Percentiles rank a stretch among this genome's conserved stretches.
phyloP scores from a whole-genome alignment of 768 basidiomycete species.

The Suillus variegatus region DNA sequence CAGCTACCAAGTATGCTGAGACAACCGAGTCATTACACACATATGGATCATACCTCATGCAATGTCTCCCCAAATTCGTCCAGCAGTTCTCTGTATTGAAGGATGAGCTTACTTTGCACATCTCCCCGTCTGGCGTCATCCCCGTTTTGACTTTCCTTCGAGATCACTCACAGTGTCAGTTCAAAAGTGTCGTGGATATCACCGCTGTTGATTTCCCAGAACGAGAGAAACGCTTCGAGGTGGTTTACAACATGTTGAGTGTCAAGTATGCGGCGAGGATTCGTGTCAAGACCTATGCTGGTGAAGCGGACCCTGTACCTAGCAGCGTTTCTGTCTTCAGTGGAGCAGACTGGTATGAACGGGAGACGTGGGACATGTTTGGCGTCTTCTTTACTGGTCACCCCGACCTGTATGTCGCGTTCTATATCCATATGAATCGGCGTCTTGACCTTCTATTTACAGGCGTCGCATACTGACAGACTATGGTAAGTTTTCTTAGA shows the following conservation, averaged over 20 bases:
- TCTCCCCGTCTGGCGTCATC: slow-evolving; percentile 76
- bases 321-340: slow-evolving; percentile 77
- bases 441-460: not conserved
- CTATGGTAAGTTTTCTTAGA: slow-evolving; percentile 61
- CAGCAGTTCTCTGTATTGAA: slow-evolving; percentile 97
- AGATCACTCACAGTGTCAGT: slow-evolving; percentile 95
- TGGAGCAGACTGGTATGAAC: slow-evolving; percentile 98
- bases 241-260: slow-evolving; percentile 94
- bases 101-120: slow-evolving; percentile 92
- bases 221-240: slow-evolving; percentile 90
- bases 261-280: slow-evolving; percentile 78
- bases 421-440: not conserved
- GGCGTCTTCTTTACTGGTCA: slow-evolving; percentile 97
- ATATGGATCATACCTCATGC: slow-evolving; percentile 91
- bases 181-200: slow-evolving; percentile 90
- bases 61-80: slow-evolving; percentile 94
- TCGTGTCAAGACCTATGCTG: slow-evolving; percentile 95
- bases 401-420: slow-evolving; percentile 82
- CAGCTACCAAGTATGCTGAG: slow-evolving; percentile 67
- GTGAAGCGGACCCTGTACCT: slow-evolving; percentile 90
- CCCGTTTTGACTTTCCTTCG: slow-evolving; percentile 91
- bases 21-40: slow-evolving; percentile 81
- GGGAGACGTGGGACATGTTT: slow-evolving; percentile 97
- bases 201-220: slow-evolving; percentile 96
- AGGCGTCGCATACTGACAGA: slow-evolving; percentile 98